phyloP scores from a whole-genome alignment of 768 basidiomycete genomes.

The Thelephora ganbajun region DNA sequence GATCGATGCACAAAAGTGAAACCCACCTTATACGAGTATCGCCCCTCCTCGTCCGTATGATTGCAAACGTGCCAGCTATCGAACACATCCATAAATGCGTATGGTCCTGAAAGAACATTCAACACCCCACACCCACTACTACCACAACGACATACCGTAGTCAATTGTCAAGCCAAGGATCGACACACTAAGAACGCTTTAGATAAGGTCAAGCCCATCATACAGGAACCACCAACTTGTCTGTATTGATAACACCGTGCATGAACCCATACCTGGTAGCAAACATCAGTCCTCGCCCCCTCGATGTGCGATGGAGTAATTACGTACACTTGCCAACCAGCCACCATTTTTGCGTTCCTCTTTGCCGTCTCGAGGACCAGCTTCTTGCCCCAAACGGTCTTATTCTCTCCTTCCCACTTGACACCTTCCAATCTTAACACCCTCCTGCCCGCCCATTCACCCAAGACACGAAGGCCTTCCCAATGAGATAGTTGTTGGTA shows the following conservation, averaged over 20 bases:
- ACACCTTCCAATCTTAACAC: slow-evolving; percentile 34
- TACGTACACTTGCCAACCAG: slow-evolving; percentile 80
- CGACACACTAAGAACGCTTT: slow-evolving; percentile 36
- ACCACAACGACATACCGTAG: slow-evolving; percentile 31
- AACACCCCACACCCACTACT: neutral
- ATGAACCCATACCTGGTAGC: slow-evolving; percentile 44
- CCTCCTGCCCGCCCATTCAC: slow-evolving; percentile 55
- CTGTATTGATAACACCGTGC: slow-evolving; percentile 96
- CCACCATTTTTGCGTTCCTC: slow-evolving; percentile 86
- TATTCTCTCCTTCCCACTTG: slow-evolving; percentile 27
- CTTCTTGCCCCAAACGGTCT: slow-evolving; percentile 47
- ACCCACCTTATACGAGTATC: slow-evolving; percentile 56
- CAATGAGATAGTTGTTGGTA: slow-evolving; percentile 72
- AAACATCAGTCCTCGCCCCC: too few species aligned
- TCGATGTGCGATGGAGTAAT: too few species aligned
- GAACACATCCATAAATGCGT: slow-evolving; percentile 91
- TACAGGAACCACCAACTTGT: slow-evolving; percentile 44
- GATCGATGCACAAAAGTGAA: neutral
- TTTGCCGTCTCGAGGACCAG: slow-evolving; percentile 68
- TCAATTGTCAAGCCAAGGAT: slow-evolving; percentile 67
- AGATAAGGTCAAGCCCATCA: neutral
- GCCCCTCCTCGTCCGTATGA: slow-evolving; percentile 65
- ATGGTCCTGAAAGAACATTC: slow-evolving; percentile 43
- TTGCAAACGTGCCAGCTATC: slow-evolving; percentile 82
- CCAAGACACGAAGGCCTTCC: slow-evolving; percentile 61